Base-by-base conservation (phyloP, 1,139 yeast species). In the Suhomyces chickasaworum region DNA sequence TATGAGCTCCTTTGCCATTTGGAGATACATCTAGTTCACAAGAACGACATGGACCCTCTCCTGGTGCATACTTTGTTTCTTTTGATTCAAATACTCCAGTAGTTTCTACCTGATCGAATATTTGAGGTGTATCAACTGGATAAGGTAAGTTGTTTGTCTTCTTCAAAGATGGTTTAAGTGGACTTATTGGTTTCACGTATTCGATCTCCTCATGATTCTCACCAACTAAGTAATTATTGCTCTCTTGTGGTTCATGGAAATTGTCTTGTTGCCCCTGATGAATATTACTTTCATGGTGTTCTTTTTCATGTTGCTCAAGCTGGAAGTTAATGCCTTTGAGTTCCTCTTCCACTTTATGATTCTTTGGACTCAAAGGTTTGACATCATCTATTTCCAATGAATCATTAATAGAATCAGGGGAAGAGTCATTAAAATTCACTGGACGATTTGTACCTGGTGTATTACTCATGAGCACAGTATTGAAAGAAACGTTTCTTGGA, bases 21-120 rank as follows among this genome's bases (percentile, higher is more conserved):
- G 84, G 42, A 12, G 58, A 60, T 34, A 84, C 79, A 18, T 61
- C 66, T 23, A 63, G 55, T 8, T 65, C 60, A 69, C 99, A 91
- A 32, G 69, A 59, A 50, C 93, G 78, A 59, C 93, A 86, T 10
- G 90, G 90, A 0, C 93, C 93, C 50, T 78, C 68, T 0, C 93
- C 93, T 2, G 90, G 80, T 7, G 79, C 73, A 51, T 69, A 67
- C 47, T 65, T 68, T 37, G n/a, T 17, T 37, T 39, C 8, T 30
- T 31, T 36, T 23, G 37, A 38, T 9, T 15, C 35, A 15, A 37
- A 32, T 12, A 37, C 32, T 6, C 33, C 39, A 12, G 38, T 13
- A 16, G 42, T 21, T 12, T 33, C 38, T 9, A 22, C 34, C 31
- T 33, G 37, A 8, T 40, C 36, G 12, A 41, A 38, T 7, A 36